Conservation (phyloP, 345 rosid genomes). For the Brassica cretica region DNA sequence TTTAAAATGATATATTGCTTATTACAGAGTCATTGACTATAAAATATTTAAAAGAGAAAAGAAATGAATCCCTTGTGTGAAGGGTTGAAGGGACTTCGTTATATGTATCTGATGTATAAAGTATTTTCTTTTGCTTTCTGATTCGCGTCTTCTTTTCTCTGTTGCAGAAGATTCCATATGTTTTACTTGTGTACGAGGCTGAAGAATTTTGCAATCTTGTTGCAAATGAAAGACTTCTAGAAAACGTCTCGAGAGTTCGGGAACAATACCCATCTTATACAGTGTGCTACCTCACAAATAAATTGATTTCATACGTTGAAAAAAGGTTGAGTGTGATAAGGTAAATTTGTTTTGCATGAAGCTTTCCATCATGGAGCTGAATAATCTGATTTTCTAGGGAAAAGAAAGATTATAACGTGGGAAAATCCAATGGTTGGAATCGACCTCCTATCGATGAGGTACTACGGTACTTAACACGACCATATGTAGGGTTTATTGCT, state of each 20-base stretch:
- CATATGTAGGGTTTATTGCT: neutral
- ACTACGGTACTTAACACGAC: neutral
- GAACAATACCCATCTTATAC: conserved; percentile 68
- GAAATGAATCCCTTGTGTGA: neutral
- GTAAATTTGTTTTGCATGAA: conserved; percentile 9
- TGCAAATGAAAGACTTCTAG: conserved; percentile 49
- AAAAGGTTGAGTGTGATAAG: conserved; percentile 57
- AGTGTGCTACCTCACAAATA: conserved; percentile 79
- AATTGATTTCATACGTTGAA: conserved; percentile 65
- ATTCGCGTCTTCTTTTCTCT: conserved; percentile 29
- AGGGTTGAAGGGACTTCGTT: neutral
- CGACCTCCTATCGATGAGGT: conserved; percentile 90
- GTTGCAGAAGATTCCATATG: conserved; percentile 63
- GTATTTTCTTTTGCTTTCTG: conserved; percentile 3
- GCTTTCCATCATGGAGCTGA: conserved; percentile 12
- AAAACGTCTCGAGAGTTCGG: conserved; percentile 58
- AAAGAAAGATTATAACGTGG: conserved; percentile 59
- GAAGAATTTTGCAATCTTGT: conserved; percentile 85
- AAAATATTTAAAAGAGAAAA: neutral
- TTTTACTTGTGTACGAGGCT: conserved; percentile 66
- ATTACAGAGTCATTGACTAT: neutral
- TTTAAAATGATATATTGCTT: neutral
- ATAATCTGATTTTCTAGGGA: conserved; percentile 49
- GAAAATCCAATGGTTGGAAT: conserved; percentile 45
- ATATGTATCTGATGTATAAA: neutral